Conservation (phyloP, 2,329 filamentous ascomycete genomes). For the Xylariaceae sp. region DNA sequence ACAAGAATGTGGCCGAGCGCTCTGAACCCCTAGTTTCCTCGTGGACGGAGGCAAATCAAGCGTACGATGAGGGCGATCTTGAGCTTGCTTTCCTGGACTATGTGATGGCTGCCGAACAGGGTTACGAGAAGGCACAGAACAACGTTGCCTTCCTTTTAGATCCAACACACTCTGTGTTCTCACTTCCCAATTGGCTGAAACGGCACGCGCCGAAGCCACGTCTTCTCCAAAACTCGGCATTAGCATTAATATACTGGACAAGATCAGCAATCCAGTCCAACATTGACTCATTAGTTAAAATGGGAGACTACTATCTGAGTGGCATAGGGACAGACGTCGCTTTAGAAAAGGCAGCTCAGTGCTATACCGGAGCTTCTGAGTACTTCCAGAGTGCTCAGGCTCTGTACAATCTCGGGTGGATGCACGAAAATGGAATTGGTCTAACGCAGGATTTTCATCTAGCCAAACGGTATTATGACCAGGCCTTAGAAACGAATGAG, state of each 20-base stretch:
- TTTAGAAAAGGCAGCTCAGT: conserved; percentile 85
- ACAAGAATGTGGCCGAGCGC: conserved; percentile 78
- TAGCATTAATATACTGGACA: conserved; percentile 93
- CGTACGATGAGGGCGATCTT: conserved; percentile 78
- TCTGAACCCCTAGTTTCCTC: conserved; percentile 76
- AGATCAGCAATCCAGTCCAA: conserved; percentile 92
- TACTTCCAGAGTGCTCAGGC: conserved; percentile 92
- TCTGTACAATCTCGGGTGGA: conserved; percentile 97
- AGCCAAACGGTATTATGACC: conserved; percentile 94
- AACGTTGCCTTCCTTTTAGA: conserved; percentile 90
- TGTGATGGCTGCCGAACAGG: conserved; percentile 89
- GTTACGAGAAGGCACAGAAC: conserved; percentile 86
- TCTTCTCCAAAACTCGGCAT: conserved; percentile 57
- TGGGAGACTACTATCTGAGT: conserved; percentile 94
- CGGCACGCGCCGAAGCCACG: conserved; percentile 44
- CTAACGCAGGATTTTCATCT: conserved; percentile 96
- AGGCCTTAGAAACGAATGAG: conserved; percentile 86
- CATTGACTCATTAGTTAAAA: conserved; percentile 92
- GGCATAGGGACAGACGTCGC: conserved; percentile 77
- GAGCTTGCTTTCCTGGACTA: conserved; percentile 82
- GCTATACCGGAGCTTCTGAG: conserved; percentile 91
- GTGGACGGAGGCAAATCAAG: conserved; percentile 81
- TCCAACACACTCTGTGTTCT: conserved; percentile 67
- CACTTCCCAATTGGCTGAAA: conserved; percentile 60
- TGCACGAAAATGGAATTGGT: conserved; percentile 96